Evolutionary conservation across 495 filamentous ascomycete genomes (phyloP).

Genomic region (Tuber magnatum): DNA sequence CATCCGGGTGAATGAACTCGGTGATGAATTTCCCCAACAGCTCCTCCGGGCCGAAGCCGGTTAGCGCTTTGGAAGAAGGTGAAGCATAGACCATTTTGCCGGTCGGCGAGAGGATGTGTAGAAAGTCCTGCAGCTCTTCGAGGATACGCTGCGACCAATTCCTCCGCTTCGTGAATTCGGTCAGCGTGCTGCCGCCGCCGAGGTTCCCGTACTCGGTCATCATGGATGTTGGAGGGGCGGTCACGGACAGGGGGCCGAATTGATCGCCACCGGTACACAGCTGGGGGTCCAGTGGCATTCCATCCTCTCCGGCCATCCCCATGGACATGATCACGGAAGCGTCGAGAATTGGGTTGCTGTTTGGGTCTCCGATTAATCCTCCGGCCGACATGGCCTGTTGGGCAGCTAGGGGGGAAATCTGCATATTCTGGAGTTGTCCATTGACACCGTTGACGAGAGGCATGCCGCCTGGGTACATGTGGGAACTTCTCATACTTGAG

Average conservation of each 20-base stretch:
- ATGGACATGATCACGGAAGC: conserved; percentile 37
- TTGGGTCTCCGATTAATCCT: conserved; percentile 30
- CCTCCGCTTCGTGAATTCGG: conserved; percentile 72
- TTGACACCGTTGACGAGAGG: conserved; percentile 39
- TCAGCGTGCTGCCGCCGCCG: conserved; percentile 58
- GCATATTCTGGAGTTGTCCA: conserved; percentile 38
- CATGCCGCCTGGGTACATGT: conserved; percentile 30
- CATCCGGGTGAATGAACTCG: conserved; percentile 81
- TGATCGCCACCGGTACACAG: conserved; percentile 35
- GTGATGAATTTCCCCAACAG: conserved; percentile 66
- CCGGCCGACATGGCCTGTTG: conserved; percentile 33
- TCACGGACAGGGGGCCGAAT: conserved; percentile 34
- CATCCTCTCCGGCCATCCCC: conserved; percentile 32
- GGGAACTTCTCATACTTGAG: conserved; percentile 30
- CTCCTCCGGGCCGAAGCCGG: conserved; percentile 63
- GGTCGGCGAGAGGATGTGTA: conserved; percentile 78
- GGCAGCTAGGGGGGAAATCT: conserved; percentile 37
- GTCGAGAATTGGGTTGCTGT: conserved; percentile 31
- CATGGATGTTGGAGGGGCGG: conserved; percentile 36
- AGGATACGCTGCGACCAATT: conserved; percentile 88
- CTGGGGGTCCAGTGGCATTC: conserved; percentile 38
- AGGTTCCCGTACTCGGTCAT: conserved; percentile 38
- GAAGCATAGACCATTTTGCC: conserved; percentile 79
- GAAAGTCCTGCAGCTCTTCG: conserved; percentile 80
- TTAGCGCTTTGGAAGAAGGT: conserved; percentile 68